Evolutionary conservation across 495 filamentous ascomycete genomes (phyloP).

Genomic region (Terfezia boudieri): DNA sequence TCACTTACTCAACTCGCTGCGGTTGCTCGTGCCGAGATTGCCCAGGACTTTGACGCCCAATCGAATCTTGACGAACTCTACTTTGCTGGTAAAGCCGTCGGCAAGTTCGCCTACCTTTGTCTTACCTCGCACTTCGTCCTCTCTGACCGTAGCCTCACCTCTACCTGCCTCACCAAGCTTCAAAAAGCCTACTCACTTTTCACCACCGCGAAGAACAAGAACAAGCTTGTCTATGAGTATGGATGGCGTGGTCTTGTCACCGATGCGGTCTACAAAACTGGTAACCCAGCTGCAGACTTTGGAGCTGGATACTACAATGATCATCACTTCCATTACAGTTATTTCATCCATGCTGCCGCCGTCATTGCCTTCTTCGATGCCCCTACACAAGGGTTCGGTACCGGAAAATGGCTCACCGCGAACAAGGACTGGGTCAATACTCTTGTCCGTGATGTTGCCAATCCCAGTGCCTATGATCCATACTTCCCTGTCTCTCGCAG

Average conservation of each 20-base stretch:
- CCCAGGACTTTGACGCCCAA: conserved; percentile 46
- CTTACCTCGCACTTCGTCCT: conserved; percentile 47
- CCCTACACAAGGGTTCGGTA: background rate
- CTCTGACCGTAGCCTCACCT: conserved; percentile 34
- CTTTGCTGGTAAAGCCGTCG: conserved; percentile 74
- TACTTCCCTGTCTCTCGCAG: conserved; percentile 67
- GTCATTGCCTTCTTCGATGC: conserved; percentile 59
- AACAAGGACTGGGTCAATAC: conserved; percentile 68
- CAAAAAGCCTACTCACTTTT: conserved; percentile 54
- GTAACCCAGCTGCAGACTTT: conserved; percentile 47
- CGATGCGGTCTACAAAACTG: conserved; percentile 50
- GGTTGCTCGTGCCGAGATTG: conserved; percentile 55
- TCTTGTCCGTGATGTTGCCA: conserved; percentile 56
- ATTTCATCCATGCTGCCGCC: conserved; percentile 75
- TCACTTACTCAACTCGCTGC: conserved; percentile 26
- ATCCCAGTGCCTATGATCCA: conserved; percentile 44
- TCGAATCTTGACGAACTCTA: conserved; percentile 79
- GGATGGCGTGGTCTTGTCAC: conserved; percentile 73
- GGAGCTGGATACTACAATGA: conserved; percentile 83
- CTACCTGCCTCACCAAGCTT: conserved; percentile 39
- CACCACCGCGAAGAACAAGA: conserved; percentile 47
- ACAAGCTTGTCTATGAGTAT: conserved; percentile 59
- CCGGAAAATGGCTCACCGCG: conserved; percentile 34
- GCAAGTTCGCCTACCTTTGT: conserved; percentile 60
- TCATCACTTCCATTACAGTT: conserved; percentile 79